Percentiles rank a stretch among this genome's conserved stretches.
These are phyloP conservation scores for Phytophthora vignae DNA, from an alignment of 352 stramenopile species.

Conservation along the genomic window DNA sequence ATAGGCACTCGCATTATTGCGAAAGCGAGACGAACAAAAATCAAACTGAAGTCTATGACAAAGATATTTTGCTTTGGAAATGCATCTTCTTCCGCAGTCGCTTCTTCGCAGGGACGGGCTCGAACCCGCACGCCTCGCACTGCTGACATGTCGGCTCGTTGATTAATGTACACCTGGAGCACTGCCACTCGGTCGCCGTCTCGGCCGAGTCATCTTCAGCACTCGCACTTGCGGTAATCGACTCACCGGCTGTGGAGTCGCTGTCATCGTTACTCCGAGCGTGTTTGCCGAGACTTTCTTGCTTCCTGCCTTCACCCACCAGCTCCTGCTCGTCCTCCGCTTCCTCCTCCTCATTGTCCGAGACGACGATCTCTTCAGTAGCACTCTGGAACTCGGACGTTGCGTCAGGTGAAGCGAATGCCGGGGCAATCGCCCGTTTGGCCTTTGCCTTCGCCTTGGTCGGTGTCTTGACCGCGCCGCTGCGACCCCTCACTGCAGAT, in stretches of 20 bases:
- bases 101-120: constrained; percentile 56
- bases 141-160: constrained; percentile 62
- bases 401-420: constrained; percentile 55
- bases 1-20: not conserved
- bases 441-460: constrained; percentile 34
- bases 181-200: constrained; percentile 63
- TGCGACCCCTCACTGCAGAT: constrained; percentile 6
- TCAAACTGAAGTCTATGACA: constrained; percentile 47
- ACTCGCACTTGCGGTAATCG: constrained; percentile 15
- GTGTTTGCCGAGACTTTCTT: constrained; percentile 38
- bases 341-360: constrained; percentile 36
- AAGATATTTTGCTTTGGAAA: constrained; percentile 84
- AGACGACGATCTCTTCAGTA: constrained; percentile 48
- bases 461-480: constrained; percentile 14
- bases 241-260: constrained; percentile 34
- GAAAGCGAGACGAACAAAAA: not conserved
- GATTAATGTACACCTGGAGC: constrained; percentile 81
- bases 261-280: constrained; percentile 38
- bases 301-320: constrained; percentile 11
- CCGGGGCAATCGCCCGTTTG: constrained; percentile 46
- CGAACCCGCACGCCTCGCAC: constrained; percentile 77
- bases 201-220: constrained; percentile 26
- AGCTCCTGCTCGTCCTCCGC: constrained; percentile 22
- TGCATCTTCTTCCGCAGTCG: constrained; percentile 75
- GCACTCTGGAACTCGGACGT: constrained; percentile 43